Evolutionary conservation across 495 filamentous ascomycete species (phyloP), one percentile per base, ranked within the genome.

Genomic region (Daldinia decipiens): DNA sequence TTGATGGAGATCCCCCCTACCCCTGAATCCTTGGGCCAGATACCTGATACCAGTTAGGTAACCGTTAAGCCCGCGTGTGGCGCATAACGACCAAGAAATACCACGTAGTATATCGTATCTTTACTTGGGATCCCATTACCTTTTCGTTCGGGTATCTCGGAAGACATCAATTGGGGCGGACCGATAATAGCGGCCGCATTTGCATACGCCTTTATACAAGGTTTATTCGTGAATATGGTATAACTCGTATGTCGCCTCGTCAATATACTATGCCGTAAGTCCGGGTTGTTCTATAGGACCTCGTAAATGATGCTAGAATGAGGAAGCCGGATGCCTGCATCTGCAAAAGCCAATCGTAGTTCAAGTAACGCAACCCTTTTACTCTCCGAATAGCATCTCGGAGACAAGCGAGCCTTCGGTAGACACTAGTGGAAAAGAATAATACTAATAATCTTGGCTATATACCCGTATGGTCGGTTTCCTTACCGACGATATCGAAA

Each of bases 341-440:
- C 53, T 57, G 24, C 50, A 34, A 34, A 53, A 68, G 31, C 70
- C 60, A 65, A 68, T 72, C 32, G 56, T 29, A 53, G 12, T 38
- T 26, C 43, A 12, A 58, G 61, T 68, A 61, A 72, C 61, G 65
- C 56, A 72, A 62, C 56, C 43, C 17, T 53, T 58, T 65, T 72
- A 61, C 60, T 65, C 70, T 65, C 60, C 56, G 60, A 68, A 68
- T 60, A 38, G 19, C 24, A 58, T 36, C 29, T 31, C 50, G 64
- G 70, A 57, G 19, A 47, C 47, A 71, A 59, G 58, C 40, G 59
- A 69, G n/a, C 32, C n/a, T 12, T 15, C 32, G 5, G 19, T 47
- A 17, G 9, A 47, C 6, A 12, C 43, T 47, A 12, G 21, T 47
- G 21, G 19, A 47, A 47, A 47, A 47, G 8, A 19, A 19, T 9